Conservation (phyloP, 164 flowering plant genomes). For the Nymphaea colorata region DNA sequence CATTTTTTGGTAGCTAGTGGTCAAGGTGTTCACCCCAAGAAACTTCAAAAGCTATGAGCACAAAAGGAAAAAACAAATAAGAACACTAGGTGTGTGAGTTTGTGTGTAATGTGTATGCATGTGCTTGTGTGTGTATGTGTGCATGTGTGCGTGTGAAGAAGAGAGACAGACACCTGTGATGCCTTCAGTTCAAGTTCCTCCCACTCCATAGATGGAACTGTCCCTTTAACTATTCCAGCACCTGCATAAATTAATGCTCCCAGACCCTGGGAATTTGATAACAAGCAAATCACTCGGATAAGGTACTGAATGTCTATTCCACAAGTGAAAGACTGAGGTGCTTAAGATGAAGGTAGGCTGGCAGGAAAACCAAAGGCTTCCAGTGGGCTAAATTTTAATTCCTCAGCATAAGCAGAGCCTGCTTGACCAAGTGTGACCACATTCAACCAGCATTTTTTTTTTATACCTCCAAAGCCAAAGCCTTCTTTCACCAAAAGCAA, state of each 20-base stretch:
- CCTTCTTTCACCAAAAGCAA: no score
- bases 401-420: no score
- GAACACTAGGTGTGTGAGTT: background rate
- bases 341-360: background rate
- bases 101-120: constrained; percentile 1
- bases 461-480: no score
- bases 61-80: background rate
- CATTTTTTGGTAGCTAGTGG: constrained; percentile 11
- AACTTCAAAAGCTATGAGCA: constrained; percentile 4
- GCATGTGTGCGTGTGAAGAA: background rate
- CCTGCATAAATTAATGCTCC: constrained; percentile 84
- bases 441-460: no score
- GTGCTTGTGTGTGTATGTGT: constrained; percentile 2
- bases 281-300: background rate
- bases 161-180: constrained; percentile 58
- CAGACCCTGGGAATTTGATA: constrained; percentile 32
- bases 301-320: background rate
- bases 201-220: constrained; percentile 72
- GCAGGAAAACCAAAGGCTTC: no score
- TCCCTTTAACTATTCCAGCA: constrained; percentile 87
- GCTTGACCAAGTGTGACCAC: no score
- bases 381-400: no score
- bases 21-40: constrained; percentile 18
- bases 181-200: constrained; percentile 86
- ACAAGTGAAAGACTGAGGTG: background rate